Evolutionary conservation across 306 rosid genomes (phyloP).

Genomic region (Erythrophleum fordii): DNA sequence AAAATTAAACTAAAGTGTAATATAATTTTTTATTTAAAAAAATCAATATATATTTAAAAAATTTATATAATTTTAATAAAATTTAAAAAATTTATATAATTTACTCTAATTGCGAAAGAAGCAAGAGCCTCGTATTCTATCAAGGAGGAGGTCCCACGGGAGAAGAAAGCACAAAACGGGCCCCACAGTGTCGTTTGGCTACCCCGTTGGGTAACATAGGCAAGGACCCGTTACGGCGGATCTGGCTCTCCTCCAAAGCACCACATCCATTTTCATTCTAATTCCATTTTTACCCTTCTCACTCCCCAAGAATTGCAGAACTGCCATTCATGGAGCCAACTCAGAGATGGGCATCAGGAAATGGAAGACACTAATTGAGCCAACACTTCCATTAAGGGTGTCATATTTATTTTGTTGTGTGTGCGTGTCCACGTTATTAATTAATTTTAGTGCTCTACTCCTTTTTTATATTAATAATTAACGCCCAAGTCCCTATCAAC

Average conservation of each 20-base stretch:
- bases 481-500: background rate
- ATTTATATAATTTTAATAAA: too few relatives aligned
- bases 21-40: too few relatives aligned
- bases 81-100: too few relatives aligned
- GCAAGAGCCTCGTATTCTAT: background rate
- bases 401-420: background rate
- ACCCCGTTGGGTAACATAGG: conserved; percentile 58
- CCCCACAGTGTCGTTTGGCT: conserved; percentile 64
- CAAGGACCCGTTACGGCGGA: conserved; percentile 47
- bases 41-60: too few relatives aligned
- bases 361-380: conserved; percentile 47
- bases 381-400: background rate
- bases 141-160: background rate
- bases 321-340: conserved; percentile 48
- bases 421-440: background rate
- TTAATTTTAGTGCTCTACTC: too few relatives aligned
- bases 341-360: background rate
- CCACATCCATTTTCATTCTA: background rate
- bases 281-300: conserved; percentile 31
- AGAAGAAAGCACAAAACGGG: conserved; percentile 4
- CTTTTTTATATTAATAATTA: too few relatives aligned
- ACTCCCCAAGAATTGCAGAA: conserved; percentile 31
- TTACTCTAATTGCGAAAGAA: too few relatives aligned
- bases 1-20: too few relatives aligned
- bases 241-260: conserved; percentile 7